Evolutionary conservation across 345 rosid genomes (phyloP), one percentile per base, ranked within the genome.

Genomic region (Rhizophora mangle): DNA sequence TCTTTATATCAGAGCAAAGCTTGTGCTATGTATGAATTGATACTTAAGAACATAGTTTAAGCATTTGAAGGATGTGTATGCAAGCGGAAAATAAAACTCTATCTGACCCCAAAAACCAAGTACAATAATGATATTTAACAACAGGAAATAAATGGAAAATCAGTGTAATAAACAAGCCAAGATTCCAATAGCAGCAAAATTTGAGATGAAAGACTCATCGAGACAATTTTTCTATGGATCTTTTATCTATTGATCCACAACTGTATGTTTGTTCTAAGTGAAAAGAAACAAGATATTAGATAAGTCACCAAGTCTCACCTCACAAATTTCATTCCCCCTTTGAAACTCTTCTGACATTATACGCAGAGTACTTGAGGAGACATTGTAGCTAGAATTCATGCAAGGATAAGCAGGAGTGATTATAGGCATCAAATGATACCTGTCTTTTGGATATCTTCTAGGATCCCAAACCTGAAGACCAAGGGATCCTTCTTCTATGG

Each of bases 401-500:
- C 84, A 84, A 18, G 99, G 98, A 73, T 92, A 95, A 55, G 99
- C 99, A 61, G 99, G 99, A 77, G 99, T 95, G 53, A 92, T 95
- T 69, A 95, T 95, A 51, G 99, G 99, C 98, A 95, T 95, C 84
- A 88, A 81, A 77, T 95, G 99, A 77, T 31, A 79, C 72, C 88
- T 78, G 72, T 95, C 99, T 75, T 86, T 95, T 0, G 83, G 92
- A 77, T 95, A 76, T 85, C 86, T 87, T 82, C 96, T 84, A 55
- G 99, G 98, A 84, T 95, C 96, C 99, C 98, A 95, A 81, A 92
- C 82, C 79, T 84, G 98, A 80, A 90, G 89, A 68, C 99, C 99
- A 59, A 90, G 92, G 59, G 93, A 77, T 65, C 99, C 85, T 74
- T 90, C 99, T 64, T 88, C 96, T 55, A 88, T 92, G 6, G 84